A percentile compares a stretch with the other conserved stretches of the same genome.
phyloP scores from a whole-genome alignment of 2,329 filamentous ascomycete species.

The Colletotrichum eleusines region DNA sequence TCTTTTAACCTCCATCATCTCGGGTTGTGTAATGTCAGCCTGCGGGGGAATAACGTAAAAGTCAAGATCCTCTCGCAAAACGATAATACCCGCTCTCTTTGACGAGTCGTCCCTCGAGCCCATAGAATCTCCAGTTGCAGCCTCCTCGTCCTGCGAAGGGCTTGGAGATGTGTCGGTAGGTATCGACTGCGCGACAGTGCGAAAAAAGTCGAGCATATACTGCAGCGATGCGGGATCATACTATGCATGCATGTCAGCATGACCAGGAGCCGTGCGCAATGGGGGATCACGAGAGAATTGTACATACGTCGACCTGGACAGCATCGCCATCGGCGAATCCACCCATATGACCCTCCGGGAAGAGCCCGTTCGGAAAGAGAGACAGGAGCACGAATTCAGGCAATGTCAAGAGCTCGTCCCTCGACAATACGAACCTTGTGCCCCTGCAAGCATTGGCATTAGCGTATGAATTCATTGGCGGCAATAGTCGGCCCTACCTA shows the following conservation, averaged over 20 bases:
- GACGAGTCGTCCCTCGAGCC: constrained; percentile 78
- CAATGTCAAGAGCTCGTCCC: constrained; percentile 93
- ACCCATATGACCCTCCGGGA: constrained; percentile 96
- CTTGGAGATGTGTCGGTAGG: constrained; percentile 78
- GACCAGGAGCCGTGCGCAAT: background rate
- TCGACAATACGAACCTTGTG: constrained; percentile 90
- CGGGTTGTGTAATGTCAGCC: constrained; percentile 83
- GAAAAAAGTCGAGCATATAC: constrained; percentile 99
- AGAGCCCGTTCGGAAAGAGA: constrained; percentile 97
- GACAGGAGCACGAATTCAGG: constrained; percentile 98
- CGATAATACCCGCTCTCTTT: constrained; percentile 97
- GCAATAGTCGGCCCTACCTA: constrained; percentile 69
- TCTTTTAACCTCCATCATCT: constrained; percentile 97
- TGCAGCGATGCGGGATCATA: constrained; percentile 96
- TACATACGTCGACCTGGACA: constrained; percentile 95
- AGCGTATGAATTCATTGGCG: constrained; percentile 3
- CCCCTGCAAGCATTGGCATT: constrained; percentile 70
- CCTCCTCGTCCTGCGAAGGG: constrained; percentile 71
- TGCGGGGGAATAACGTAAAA: constrained; percentile 96
- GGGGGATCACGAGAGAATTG: constrained; percentile 42
- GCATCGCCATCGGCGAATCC: constrained; percentile 93
- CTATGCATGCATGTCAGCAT: constrained; percentile 61
- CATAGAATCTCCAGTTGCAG: constrained; percentile 77
- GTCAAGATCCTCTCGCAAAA: constrained; percentile 93
- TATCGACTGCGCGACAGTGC: constrained; percentile 95